A percentile compares a stretch with the other conserved stretches of the same genome.
Conservation (phyloP, 2,329 filamentous ascomycete species). For the Daldinia sp. region DNA sequence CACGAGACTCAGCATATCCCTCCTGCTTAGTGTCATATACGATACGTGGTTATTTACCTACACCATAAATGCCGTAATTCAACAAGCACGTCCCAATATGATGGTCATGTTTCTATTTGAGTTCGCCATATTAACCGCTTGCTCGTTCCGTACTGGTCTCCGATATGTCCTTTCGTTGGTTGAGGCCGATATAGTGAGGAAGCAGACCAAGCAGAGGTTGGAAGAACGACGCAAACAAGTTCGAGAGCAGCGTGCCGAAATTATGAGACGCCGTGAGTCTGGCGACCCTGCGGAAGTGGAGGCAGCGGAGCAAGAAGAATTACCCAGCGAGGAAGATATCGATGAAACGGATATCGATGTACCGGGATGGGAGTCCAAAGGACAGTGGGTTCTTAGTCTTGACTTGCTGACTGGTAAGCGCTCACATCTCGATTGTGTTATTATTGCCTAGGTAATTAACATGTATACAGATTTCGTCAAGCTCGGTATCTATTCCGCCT, state of each 20-base stretch:
- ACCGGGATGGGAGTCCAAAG: constrained; percentile 95
- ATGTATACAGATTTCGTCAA: constrained; percentile 79
- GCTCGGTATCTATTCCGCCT: constrained; percentile 84
- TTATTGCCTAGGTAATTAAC: constrained; percentile 34
- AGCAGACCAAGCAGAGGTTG: constrained; percentile 76
- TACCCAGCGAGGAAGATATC: constrained; percentile 76
- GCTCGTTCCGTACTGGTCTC: constrained; percentile 78
- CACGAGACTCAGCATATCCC: constrained; percentile 77
- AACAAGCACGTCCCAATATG: constrained; percentile 92
- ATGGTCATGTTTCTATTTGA: constrained; percentile 99
- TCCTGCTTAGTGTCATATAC: constrained; percentile 81
- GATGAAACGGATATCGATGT: constrained; percentile 96
- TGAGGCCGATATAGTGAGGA: constrained; percentile 77
- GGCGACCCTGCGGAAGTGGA: constrained; percentile 58
- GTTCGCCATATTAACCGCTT: constrained; percentile 85
- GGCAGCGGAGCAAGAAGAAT: constrained; percentile 56
- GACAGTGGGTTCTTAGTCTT: constrained; percentile 87
- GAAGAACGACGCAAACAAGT: constrained; percentile 74
- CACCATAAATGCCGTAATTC: constrained; percentile 81
- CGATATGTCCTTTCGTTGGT: constrained; percentile 82
- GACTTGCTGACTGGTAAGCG: constrained; percentile 80
- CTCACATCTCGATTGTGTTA: not conserved
- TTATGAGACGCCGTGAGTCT: constrained; percentile 57
- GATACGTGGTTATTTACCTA: constrained; percentile 83
- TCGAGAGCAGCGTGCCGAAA: constrained; percentile 63